phyloP scores from a whole-genome alignment of 129 eudicot species.

The Centrapalus pauciflorus region DNA sequence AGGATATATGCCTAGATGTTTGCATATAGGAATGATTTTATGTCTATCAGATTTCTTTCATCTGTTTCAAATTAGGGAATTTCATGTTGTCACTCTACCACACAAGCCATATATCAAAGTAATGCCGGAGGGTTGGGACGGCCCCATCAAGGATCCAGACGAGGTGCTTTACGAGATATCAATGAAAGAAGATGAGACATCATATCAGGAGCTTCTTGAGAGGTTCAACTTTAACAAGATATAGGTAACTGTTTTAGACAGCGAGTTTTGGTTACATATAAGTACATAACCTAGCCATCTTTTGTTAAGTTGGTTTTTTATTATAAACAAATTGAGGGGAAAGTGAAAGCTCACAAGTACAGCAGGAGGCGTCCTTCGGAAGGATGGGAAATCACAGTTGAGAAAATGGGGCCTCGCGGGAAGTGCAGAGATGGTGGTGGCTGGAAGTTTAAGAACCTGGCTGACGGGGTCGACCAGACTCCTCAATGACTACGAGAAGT shows the following conservation, averaged over 20 bases:
- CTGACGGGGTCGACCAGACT: constrained; percentile 90
- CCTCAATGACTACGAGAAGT: constrained; percentile 72
- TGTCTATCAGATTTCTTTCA: background rate
- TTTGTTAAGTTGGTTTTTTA: constrained; percentile 9
- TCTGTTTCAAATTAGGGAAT: constrained; percentile 61
- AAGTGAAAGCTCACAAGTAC: constrained; percentile 77
- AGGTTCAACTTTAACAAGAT: constrained; percentile 83
- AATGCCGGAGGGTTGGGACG: constrained; percentile 99
- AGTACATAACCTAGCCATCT: background rate
- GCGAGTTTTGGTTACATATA: background rate
- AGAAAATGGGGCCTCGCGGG: constrained; percentile 68
- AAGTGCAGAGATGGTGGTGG: constrained; percentile 95
- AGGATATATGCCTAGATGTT: too few species aligned
- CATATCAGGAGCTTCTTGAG: constrained; percentile 79
- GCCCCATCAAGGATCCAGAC: constrained; percentile 86
- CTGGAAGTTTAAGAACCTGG: constrained; percentile 69
- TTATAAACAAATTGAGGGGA: constrained; percentile 49
- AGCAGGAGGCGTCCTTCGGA: constrained; percentile 82
- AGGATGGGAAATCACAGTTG: constrained; percentile 86
- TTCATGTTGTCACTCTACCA: constrained; percentile 84
- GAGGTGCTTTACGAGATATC: constrained; percentile 94
- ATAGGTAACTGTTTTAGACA: constrained; percentile 41
- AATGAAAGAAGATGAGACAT: constrained; percentile 84
- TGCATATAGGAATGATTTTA: background rate
- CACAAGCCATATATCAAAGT: constrained; percentile 89